phyloP scores from a whole-genome alignment of 1,139 yeast genomes.

The Yamadazyma membranifaciens region DNA sequence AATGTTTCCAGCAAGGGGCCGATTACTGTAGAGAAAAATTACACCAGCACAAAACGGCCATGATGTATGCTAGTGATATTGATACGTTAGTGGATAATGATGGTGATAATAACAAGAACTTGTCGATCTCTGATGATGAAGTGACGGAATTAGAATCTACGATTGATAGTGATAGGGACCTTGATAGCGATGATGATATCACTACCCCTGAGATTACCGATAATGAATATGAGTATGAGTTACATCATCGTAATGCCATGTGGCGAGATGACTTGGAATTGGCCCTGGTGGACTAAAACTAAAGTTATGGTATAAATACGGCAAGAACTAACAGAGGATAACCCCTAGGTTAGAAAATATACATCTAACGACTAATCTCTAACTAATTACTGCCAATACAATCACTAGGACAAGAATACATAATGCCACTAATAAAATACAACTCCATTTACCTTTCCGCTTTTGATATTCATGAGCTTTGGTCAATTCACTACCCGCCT shows the following conservation, averaged over 20 bases:
- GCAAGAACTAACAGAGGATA: too few species aligned
- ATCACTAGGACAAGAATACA: slow-evolving; percentile 36
- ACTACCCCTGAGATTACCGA: slow-evolving; percentile 29
- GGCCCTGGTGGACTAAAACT: slow-evolving; percentile 14
- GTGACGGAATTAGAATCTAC: slow-evolving; percentile 6
- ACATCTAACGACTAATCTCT: neutral
- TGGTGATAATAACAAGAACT: neutral
- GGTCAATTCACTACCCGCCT: slow-evolving; percentile 65
- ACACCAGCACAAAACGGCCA: slow-evolving; percentile 21
- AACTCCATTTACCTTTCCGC: slow-evolving; percentile 69
- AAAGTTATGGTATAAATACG: too few species aligned
- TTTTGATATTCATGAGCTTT: slow-evolving; percentile 78
- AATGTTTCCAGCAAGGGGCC: slow-evolving; percentile 34
- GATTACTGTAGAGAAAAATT: slow-evolving; percentile 30
- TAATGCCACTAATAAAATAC: slow-evolving; percentile 54
- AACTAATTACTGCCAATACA: slow-evolving; percentile 40
- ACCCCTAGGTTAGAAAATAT: too few species aligned
- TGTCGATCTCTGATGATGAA: slow-evolving; percentile 5
- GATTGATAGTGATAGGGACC: slow-evolving; percentile 5
- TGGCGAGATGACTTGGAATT: slow-evolving; percentile 11
- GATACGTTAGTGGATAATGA: slow-evolving; percentile 6
- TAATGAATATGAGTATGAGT: slow-evolving; percentile 10
- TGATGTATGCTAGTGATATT: slow-evolving; percentile 27
- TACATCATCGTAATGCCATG: neutral
- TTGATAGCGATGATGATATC: slow-evolving; percentile 19